These are phyloP conservation scores for Penicillium sp. DNA, from an alignment of 2,329 filamentous ascomycete genomes.

Conservation along the genomic window DNA sequence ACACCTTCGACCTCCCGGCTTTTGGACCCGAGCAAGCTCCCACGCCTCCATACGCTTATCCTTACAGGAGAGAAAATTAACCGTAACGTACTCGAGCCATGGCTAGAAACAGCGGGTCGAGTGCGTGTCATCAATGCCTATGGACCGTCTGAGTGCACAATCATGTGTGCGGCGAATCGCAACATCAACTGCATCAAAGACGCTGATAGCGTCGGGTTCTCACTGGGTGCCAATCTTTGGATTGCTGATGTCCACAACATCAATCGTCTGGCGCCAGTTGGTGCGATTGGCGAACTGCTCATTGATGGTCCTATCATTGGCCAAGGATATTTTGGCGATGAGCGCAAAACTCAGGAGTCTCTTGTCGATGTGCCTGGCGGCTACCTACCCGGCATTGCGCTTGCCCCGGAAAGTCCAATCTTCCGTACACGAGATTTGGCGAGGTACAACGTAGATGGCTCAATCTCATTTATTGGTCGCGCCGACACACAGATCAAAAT, in stretches of 20 bases:
- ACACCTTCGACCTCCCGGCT: conserved; percentile 1
- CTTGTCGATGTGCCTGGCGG: conserved; percentile 8
- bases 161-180: neutral
- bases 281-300: conserved; percentile 12
- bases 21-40: neutral
- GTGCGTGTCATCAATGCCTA: conserved; percentile 4
- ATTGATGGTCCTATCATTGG: conserved; percentile 14
- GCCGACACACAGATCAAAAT: conserved; percentile 18
- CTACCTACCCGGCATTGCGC: neutral
- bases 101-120: neutral
- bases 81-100: neutral
- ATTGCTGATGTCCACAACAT: conserved; percentile 2
- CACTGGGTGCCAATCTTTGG: conserved; percentile 3
- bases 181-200: neutral
- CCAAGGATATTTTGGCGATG: conserved; percentile 6
- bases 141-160: conserved; percentile 14
- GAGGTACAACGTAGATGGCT: conserved; percentile 46
- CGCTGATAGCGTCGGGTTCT: neutral
- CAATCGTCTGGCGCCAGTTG: conserved; percentile 8
- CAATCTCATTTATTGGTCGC: conserved; percentile 5
- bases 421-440: conserved; percentile 21
- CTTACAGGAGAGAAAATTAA: neutral
- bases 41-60: neutral
- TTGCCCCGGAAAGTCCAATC: neutral
- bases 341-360: neutral